A percentile compares a stretch with the other conserved stretches of the same genome.
phyloP scores from a whole-genome alignment of 768 basidiomycete species.

The Neoboletus brunneissimus region DNA sequence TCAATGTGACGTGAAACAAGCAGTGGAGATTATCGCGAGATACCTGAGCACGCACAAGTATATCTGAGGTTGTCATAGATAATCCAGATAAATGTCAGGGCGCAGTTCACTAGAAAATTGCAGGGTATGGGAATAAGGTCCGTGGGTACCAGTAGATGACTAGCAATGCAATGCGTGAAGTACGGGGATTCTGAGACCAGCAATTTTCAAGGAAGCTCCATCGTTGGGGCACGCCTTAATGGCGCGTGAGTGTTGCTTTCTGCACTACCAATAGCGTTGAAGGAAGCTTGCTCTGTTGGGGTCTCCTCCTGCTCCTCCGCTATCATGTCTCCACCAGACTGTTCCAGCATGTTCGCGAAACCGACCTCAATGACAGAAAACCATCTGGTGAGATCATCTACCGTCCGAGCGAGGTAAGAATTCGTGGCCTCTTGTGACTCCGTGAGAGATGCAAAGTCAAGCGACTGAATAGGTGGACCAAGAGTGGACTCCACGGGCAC shows the following conservation, averaged over 20 bases:
- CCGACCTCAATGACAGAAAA: constrained; percentile 71
- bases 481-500: constrained; percentile 28
- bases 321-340: constrained; percentile 48
- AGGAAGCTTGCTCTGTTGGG: constrained; percentile 22
- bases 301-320: constrained; percentile 62
- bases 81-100: constrained; percentile 12
- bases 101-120: constrained; percentile 11
- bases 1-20: constrained; percentile 70
- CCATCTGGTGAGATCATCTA: constrained; percentile 77
- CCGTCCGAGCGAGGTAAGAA: constrained; percentile 64
- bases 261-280: constrained; percentile 5
- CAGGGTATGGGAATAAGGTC: constrained; percentile 9
- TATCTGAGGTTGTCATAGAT: constrained; percentile 37
- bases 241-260: constrained; percentile 9
- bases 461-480: constrained; percentile 54
- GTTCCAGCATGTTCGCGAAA: constrained; percentile 62
- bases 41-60: constrained; percentile 73
- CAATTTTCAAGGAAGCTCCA: constrained; percentile 21
- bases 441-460: constrained; percentile 64
- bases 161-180: constrained; percentile 12
- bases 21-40: constrained; percentile 72
- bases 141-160: constrained; percentile 17
- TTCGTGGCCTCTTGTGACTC: constrained; percentile 59
- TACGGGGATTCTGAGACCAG: neutral
- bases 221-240: constrained; percentile 8